phyloP scores from a whole-genome alignment of 1,284 basidiomycete species.

The Cutaneotrichosporon dermatis region DNA sequence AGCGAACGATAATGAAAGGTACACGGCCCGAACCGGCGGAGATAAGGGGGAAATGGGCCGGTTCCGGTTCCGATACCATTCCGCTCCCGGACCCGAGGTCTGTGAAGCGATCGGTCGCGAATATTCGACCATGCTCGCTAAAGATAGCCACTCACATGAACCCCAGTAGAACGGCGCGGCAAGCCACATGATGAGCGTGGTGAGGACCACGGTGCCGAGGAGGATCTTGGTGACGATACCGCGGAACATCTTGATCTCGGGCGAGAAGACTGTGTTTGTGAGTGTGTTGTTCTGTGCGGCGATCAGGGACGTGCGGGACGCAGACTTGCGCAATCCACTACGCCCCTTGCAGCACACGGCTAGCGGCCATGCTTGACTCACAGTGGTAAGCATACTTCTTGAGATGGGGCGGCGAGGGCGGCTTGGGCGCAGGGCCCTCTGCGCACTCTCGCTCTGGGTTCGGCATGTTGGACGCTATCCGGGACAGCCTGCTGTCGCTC shows the following conservation, averaged over 20 bases:
- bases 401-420: constrained; percentile 8
- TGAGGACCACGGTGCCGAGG: constrained; percentile 25
- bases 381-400: constrained; percentile 24
- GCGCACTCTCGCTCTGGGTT: constrained; percentile 9
- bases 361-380: constrained; percentile 8
- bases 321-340: too few relatives aligned
- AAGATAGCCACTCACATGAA: constrained; percentile 37
- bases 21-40: too few relatives aligned
- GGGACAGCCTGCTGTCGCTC: background rate
- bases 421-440: background rate
- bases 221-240: constrained; percentile 39
- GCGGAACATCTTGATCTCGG: constrained; percentile 34
- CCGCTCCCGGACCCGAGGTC: too few relatives aligned
- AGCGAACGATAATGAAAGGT: background rate
- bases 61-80: too few relatives aligned
- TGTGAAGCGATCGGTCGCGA: too few relatives aligned
- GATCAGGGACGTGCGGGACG: too few relatives aligned
- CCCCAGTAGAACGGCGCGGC: constrained; percentile 52
- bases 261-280: constrained; percentile 24
- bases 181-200: constrained; percentile 43
- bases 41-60: too few relatives aligned
- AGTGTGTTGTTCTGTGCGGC: too few relatives aligned
- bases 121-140: too few relatives aligned
- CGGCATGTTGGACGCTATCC: background rate
- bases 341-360: too few relatives aligned